A percentile compares a stretch with the other conserved stretches of the same genome.
phyloP scores from a whole-genome alignment of 768 basidiomycete genomes.

The Lentinus tigrinus region DNA sequence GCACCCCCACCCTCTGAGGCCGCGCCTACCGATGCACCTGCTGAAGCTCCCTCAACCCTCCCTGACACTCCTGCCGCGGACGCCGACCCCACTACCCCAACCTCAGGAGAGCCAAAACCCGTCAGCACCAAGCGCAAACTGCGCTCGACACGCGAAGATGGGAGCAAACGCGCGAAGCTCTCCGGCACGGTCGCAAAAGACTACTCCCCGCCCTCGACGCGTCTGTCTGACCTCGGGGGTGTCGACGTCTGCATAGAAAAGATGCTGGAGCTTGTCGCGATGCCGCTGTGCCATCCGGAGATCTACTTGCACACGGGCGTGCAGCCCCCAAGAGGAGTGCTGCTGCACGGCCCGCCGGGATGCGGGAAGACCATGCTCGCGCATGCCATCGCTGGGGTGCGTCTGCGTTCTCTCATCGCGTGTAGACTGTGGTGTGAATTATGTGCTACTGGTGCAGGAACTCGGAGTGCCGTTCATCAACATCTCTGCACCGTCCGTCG shows the following conservation, averaged over 20 bases:
- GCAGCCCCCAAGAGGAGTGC: conserved; percentile 86
- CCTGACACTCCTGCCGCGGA: neutral
- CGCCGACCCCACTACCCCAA: neutral
- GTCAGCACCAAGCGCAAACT: conserved; percentile 60
- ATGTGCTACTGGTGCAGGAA: conserved; percentile 52
- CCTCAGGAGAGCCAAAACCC: conserved; percentile 18
- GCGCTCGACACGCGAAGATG: conserved; percentile 56
- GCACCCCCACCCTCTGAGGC: conserved; percentile 14
- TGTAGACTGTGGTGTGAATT: conserved; percentile 1
- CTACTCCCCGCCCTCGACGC: conserved; percentile 67
- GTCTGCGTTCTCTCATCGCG: conserved; percentile 26
- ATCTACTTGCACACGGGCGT: conserved; percentile 93
- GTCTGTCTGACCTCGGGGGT: conserved; percentile 86
- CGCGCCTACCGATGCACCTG: neutral
- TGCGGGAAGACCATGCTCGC: conserved; percentile 96
- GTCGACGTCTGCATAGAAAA: conserved; percentile 85
- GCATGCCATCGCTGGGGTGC: conserved; percentile 91
- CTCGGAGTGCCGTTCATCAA: conserved; percentile 90
- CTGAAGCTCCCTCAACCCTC: neutral
- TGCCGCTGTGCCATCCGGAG: conserved; percentile 94
- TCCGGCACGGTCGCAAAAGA: conserved; percentile 53
- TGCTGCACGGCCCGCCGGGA: conserved; percentile 94
- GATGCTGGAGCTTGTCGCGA: conserved; percentile 92
- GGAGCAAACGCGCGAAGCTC: conserved; percentile 57
- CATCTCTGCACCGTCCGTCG: conserved; percentile 93